phyloP scores from a whole-genome alignment of 2,329 filamentous ascomycete genomes.

The Tympanopsis confertula region DNA sequence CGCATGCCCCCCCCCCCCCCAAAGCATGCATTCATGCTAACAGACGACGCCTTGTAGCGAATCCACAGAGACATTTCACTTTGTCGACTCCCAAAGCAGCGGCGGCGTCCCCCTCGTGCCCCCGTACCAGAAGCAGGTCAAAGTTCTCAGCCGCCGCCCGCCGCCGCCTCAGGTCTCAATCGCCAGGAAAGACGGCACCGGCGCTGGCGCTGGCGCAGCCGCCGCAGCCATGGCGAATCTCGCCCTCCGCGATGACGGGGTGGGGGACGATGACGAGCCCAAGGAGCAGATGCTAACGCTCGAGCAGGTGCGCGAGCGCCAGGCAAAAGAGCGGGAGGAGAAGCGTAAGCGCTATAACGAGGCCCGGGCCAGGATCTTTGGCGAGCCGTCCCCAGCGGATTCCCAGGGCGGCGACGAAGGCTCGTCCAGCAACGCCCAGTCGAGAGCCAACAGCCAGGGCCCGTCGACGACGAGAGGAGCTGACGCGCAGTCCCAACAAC shows the following conservation, averaged over 20 bases:
- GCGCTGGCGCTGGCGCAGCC: constrained; percentile 11
- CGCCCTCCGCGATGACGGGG: constrained; percentile 36
- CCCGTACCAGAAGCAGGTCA: constrained; percentile 72
- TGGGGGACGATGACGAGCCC: constrained; percentile 50
- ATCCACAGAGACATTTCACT: constrained; percentile 63
- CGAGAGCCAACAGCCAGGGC: background rate
- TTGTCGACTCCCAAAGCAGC: constrained; percentile 51
- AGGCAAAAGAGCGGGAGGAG: constrained; percentile 81
- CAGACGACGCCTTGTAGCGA: constrained; percentile 46
- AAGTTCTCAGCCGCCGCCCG: constrained; percentile 75
- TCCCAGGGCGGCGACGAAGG: constrained; percentile 7
- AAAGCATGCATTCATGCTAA: background rate
- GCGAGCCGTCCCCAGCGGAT: constrained; percentile 30
- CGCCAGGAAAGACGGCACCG: constrained; percentile 41
- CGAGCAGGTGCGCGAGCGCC: constrained; percentile 68
- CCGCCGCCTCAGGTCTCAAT: constrained; percentile 38
- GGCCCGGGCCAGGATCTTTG: constrained; percentile 77
- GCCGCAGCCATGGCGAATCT: background rate
- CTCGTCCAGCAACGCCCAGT: background rate
- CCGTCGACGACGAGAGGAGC: background rate
- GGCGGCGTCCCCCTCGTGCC: constrained; percentile 48
- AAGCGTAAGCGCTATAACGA: constrained; percentile 87
- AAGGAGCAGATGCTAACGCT: constrained; percentile 54
- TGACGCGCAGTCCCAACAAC: background rate
- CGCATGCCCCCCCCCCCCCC: constrained; percentile 13